phyloP scores from a whole-genome alignment of 78 protist genomes.

The Planoprotostelium fungivorum region DNA sequence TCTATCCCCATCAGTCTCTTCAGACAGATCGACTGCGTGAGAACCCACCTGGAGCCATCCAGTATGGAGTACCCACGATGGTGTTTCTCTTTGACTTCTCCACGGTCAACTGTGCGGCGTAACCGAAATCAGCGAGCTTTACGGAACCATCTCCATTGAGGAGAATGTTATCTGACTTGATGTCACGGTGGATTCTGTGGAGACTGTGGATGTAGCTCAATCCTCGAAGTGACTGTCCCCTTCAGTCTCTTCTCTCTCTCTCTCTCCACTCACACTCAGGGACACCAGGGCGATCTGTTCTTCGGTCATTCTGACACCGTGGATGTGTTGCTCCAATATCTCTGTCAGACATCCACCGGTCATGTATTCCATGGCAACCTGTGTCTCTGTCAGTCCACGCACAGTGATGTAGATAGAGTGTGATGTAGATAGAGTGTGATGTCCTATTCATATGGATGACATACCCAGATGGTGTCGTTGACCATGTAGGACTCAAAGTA shows the following conservation, averaged over 20 bases:
- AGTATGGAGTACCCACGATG: slow-evolving; percentile 82
- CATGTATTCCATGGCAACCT: slow-evolving; percentile 82
- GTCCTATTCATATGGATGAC: not conserved
- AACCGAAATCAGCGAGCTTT: slow-evolving; percentile 81
- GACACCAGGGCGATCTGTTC: slow-evolving; percentile 60
- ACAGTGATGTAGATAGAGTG: not conserved
- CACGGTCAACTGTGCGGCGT: slow-evolving; percentile 55
- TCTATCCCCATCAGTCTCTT: slow-evolving; percentile 70
- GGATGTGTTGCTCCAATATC: slow-evolving; percentile 56
- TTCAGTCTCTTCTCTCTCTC: not conserved
- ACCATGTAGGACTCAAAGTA: slow-evolving; percentile 68
- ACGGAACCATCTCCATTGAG: slow-evolving; percentile 59
- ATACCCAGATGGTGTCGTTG: slow-evolving; percentile 67
- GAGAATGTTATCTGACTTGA: slow-evolving; percentile 89
- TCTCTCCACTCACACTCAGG: not conserved
- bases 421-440: not conserved
- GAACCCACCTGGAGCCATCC: slow-evolving; percentile 78
- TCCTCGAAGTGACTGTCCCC: slow-evolving; percentile 56
- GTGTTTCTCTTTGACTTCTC: slow-evolving; percentile 48
- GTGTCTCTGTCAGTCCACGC: not conserved
- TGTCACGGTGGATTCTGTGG: slow-evolving; percentile 89
- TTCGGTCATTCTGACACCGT: slow-evolving; percentile 40
- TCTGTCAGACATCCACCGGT: slow-evolving; percentile 84
- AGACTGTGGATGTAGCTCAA: slow-evolving; percentile 75
- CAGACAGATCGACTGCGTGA: not conserved